These are phyloP conservation scores for Boechera stricta DNA, from an alignment of 345 rosid genomes.

Conservation along the genomic window DNA sequence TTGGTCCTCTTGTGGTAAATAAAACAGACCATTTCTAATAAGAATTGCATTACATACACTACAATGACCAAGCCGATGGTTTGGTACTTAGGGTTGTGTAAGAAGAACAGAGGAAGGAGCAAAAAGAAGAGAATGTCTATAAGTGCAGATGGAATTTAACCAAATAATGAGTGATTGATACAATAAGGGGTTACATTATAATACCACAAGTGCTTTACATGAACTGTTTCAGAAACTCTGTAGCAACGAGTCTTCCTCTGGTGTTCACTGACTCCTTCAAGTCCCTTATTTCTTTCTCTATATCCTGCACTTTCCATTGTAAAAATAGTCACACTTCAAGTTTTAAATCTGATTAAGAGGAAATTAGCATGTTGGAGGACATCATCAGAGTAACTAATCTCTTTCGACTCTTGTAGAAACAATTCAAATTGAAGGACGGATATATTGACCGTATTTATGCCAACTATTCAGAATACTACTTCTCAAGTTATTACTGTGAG, in stretches of 20 bases:
- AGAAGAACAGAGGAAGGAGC: conserved; percentile 4
- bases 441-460: neutral
- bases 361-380: conserved; percentile 9
- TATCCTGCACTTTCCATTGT: conserved; percentile 70
- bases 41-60: conserved; percentile 17
- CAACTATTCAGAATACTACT: conserved; percentile 12
- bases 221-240: conserved; percentile 93
- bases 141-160: conserved; percentile 20
- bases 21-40: neutral
- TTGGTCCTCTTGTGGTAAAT: neutral
- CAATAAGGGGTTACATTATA: conserved; percentile 33
- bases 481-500: neutral
- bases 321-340: conserved; percentile 1
- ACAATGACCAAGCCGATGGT: conserved; percentile 11
- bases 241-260: conserved; percentile 89
- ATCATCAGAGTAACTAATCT: conserved; percentile 8
- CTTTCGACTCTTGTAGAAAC: neutral
- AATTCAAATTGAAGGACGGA: neutral
- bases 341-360: neutral
- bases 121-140: neutral
- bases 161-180: conserved; percentile 28
- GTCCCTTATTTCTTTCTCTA: conserved; percentile 91
- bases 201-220: conserved; percentile 40
- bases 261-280: conserved; percentile 90
- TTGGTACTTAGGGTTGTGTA: neutral